Evolutionary conservation across 2,329 filamentous ascomycete genomes (phyloP).

Genomic region (Pseudogymnoascus sp.): DNA sequence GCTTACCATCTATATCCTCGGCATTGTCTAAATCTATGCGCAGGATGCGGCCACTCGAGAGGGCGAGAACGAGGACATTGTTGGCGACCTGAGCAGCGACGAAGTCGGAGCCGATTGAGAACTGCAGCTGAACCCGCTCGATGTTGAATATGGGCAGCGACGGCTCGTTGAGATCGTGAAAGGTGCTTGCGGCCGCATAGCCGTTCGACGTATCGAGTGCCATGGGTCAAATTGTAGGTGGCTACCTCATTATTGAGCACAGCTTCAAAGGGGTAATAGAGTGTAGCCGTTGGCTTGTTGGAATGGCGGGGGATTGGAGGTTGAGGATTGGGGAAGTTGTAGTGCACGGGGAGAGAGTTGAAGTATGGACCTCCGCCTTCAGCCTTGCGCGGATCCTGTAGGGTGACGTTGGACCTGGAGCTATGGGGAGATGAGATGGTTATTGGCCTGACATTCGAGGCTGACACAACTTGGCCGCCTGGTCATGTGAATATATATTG

Average conservation of each 20-base stretch:
- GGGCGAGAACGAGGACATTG: conserved; percentile 86
- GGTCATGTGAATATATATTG: neutral
- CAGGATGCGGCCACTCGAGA: conserved; percentile 86
- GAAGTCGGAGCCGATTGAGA: conserved; percentile 90
- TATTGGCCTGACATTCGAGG: neutral
- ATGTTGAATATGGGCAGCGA: conserved; percentile 88
- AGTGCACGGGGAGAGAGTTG: neutral
- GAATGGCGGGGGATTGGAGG: neutral
- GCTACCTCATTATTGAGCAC: conserved; percentile 9
- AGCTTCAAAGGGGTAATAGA: neutral
- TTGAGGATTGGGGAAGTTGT: neutral
- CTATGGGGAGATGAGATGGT: neutral
- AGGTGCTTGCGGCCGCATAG: conserved; percentile 60
- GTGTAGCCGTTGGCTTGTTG: neutral
- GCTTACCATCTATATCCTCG: conserved; percentile 82
- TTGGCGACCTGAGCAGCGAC: conserved; percentile 95
- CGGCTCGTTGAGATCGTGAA: conserved; percentile 52
- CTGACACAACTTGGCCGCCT: neutral
- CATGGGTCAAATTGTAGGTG: conserved; percentile 40
- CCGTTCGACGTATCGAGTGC: conserved; percentile 65
- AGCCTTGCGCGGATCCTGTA: conserved; percentile 8
- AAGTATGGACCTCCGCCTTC: neutral
- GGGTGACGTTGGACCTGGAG: conserved; percentile 8
- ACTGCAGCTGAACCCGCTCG: conserved; percentile 86
- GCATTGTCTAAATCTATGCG: conserved; percentile 91